These are phyloP conservation scores for Cercospora sp. DNA, from an alignment of 2,329 filamentous ascomycete genomes.

Conservation along the genomic window DNA sequence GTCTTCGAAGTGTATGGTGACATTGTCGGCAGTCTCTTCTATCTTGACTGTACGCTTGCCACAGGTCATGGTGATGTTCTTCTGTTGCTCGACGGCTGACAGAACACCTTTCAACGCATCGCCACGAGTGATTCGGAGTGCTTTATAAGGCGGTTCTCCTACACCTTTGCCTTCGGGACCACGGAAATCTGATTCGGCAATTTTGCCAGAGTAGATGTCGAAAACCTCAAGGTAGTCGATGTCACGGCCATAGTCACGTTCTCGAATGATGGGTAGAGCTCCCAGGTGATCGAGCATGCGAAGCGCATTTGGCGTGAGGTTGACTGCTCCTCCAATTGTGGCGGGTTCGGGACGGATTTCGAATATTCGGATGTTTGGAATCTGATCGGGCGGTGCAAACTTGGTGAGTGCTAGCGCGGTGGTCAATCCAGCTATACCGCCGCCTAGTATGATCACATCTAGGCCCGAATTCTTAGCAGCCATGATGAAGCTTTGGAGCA, in stretches of 20 bases:
- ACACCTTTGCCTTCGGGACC: slow-evolving; percentile 47
- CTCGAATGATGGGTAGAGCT: slow-evolving; percentile 41
- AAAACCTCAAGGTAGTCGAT: slow-evolving; percentile 50
- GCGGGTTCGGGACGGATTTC: slow-evolving; percentile 51
- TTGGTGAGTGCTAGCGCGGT: slow-evolving; percentile 53
- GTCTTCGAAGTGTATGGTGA: slow-evolving; percentile 42
- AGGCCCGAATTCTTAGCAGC: slow-evolving; percentile 36
- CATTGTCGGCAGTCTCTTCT: slow-evolving; percentile 40
- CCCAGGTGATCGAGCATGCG: slow-evolving; percentile 43
- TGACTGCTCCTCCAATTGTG: slow-evolving; percentile 50
- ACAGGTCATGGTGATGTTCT: slow-evolving; percentile 47
- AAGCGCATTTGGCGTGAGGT: slow-evolving; percentile 51
- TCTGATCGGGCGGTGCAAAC: slow-evolving; percentile 41
- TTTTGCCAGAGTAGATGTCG: slow-evolving; percentile 47
- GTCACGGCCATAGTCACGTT: slow-evolving; percentile 44
- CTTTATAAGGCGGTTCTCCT: slow-evolving; percentile 48
- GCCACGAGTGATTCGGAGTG: slow-evolving; percentile 48
- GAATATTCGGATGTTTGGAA: slow-evolving; percentile 49
- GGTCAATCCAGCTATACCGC: slow-evolving; percentile 54
- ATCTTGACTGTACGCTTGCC: slow-evolving; percentile 48
- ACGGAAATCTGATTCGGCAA: slow-evolving; percentile 47
- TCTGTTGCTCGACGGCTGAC: slow-evolving; percentile 43
- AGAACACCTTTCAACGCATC: slow-evolving; percentile 48
- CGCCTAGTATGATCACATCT: slow-evolving; percentile 54
- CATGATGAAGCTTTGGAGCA: slow-evolving; percentile 22